These are phyloP conservation scores for Sclerotinia subarctica DNA, from an alignment of 2,329 filamentous ascomycete species.

Conservation along the genomic window DNA sequence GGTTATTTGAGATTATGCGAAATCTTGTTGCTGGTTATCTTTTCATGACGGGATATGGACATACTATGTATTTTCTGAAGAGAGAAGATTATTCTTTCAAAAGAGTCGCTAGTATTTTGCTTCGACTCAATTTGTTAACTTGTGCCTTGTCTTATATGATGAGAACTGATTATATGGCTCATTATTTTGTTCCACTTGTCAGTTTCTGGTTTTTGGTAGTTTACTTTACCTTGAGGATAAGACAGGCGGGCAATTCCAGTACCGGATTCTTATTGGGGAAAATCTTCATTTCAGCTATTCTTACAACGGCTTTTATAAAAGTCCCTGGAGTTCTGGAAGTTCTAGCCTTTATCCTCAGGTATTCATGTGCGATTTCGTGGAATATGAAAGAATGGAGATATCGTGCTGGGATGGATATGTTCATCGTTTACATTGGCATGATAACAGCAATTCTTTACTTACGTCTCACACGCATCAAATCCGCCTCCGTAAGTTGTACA, in stretches of 20 bases:
- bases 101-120: conserved; percentile 51
- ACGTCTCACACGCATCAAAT: conserved; percentile 35
- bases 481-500: conserved; percentile 28
- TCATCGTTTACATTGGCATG: conserved; percentile 56
- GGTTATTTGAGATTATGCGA: conserved; percentile 54
- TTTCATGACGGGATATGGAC: conserved; percentile 61
- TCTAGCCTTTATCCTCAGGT: conserved; percentile 40
- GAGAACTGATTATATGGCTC: conserved; percentile 53
- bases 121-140: conserved; percentile 56
- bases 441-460: conserved; percentile 45
- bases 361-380: conserved; percentile 49
- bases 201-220: conserved; percentile 61
- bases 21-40: conserved; percentile 56
- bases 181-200: conserved; percentile 57
- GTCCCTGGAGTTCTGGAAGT: conserved; percentile 45
- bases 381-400: conserved; percentile 49
- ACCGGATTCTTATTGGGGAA: conserved; percentile 47
- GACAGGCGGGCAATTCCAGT: conserved; percentile 44
- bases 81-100: conserved; percentile 55
- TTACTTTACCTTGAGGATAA: conserved; percentile 50
- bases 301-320: conserved; percentile 41
- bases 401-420: conserved; percentile 51
- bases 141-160: conserved; percentile 53
- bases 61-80: conserved; percentile 56
- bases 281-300: conserved; percentile 44